These are phyloP conservation scores for Falciphora oryzae DNA, from an alignment of 2,329 filamentous ascomycete species.

Conservation along the genomic window DNA sequence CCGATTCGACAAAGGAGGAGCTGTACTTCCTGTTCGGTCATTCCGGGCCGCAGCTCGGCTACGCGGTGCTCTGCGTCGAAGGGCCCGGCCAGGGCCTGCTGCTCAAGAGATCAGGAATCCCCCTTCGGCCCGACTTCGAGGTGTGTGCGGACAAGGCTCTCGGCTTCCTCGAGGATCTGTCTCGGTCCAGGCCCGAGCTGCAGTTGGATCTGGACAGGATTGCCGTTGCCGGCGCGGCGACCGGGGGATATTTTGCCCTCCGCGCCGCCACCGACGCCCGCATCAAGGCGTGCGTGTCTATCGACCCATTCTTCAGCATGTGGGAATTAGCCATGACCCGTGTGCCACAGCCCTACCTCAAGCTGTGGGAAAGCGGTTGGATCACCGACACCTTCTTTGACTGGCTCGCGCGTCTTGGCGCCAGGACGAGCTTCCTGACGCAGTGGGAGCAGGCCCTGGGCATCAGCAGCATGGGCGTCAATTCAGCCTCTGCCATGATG, in stretches of 20 bases:
- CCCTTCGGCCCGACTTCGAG: constrained; percentile 25
- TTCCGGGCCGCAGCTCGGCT: constrained; percentile 22
- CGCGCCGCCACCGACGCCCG: constrained; percentile 12
- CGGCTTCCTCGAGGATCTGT: constrained; percentile 15
- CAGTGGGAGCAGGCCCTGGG: constrained; percentile 13
- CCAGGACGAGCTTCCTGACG: constrained; percentile 12
- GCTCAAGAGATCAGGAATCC: constrained; percentile 17
- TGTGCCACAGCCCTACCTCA: constrained; percentile 20
- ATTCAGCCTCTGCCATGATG: not conserved
- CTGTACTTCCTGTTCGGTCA: constrained; percentile 21
- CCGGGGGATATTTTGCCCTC: constrained; percentile 15
- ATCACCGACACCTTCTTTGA: not conserved
- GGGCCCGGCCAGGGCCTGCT: constrained; percentile 32
- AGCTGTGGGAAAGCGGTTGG: constrained; percentile 7
- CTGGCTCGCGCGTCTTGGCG: not conserved
- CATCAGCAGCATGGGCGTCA: constrained; percentile 5
- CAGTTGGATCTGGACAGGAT: constrained; percentile 21
- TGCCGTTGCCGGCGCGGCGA: constrained; percentile 16
- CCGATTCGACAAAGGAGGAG: constrained; percentile 28
- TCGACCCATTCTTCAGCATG: constrained; percentile 13
- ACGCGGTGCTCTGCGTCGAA: constrained; percentile 33
- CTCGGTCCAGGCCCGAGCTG: constrained; percentile 13
- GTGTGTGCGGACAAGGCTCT: constrained; percentile 18
- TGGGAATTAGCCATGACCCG: constrained; percentile 20
- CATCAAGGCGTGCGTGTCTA: constrained; percentile 14